Evolutionary conservation across 352 stramenopile species (phyloP), one percentile per base, ranked within the genome.

Genomic region (Pythium diclinum): DNA sequence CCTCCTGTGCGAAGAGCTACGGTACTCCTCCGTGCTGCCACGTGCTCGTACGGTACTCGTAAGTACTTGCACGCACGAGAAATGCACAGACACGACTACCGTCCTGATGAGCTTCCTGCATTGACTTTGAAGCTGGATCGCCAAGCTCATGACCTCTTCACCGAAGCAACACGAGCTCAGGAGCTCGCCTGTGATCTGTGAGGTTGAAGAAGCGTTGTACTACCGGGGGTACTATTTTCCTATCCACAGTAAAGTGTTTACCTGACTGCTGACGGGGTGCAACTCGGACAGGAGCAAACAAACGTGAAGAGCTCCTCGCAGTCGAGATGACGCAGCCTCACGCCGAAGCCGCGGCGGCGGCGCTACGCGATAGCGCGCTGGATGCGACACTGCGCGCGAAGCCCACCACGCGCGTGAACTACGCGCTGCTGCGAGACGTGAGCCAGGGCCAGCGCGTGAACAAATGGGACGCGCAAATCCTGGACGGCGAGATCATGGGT

Each of bases 401-500:
- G 28, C 28, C 46, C 17, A 33, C 40, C 3, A 49, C 72, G 1
- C 73, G 74, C 13, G 68, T 92, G 2, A 61, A 71, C 16, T 92
- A 90, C 55, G 55, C 61, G 8, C 66, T 65, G 14, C 71, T 89
- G n/a, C 71, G 72, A 6, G 73, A 76, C 34, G 75, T 79, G 14
- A 74, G 60, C 16, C 75, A 68, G 16, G 76, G 76, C 28, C 72
- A 89, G 58, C 81, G 83, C 19, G 83, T 94, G 66, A 94, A 92
- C 74, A 94, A 91, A 49, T 92, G 81, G 83, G 83, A 94, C 72
- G 79, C 85, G 38, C 65, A 80, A 47, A 91, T 92, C 61, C 69
- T 94, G n/a, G 83, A 94, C 60, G 74, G 72, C 34, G 85, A 94
- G 68, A 91, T 94, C 65, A 64, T 92, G 14, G 75, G 65, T 19